Evolutionary conservation across 441 rosid genomes (phyloP).

Genomic region (Pelargonium myrrhifolium): DNA sequence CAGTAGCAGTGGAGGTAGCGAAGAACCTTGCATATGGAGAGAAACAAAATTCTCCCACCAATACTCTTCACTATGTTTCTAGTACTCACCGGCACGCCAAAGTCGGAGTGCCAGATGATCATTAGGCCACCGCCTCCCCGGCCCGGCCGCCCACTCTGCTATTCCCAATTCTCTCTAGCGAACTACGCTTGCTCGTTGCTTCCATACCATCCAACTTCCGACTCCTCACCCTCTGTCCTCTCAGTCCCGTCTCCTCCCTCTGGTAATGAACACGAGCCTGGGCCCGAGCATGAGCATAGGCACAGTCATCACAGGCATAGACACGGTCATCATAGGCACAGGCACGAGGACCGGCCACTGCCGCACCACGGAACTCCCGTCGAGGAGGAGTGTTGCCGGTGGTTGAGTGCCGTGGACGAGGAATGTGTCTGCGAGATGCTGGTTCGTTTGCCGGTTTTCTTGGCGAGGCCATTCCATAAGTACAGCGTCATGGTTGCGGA

Average conservation of each 20-base stretch:
- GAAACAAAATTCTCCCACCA: not conserved
- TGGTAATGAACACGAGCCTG: too few relatives aligned
- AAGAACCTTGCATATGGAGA: not conserved
- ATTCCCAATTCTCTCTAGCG: not conserved
- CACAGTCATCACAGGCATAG: not conserved
- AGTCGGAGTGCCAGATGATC: not conserved
- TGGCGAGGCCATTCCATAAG: slow-evolving; percentile 17
- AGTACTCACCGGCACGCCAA: not conserved
- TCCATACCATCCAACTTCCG: not conserved
- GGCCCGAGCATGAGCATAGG: not conserved
- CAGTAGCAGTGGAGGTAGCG: too few relatives aligned
- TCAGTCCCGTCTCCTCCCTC: too few relatives aligned
- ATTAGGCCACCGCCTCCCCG: not conserved
- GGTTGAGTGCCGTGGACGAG: slow-evolving; percentile 17
- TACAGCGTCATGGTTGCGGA: slow-evolving; percentile 15
- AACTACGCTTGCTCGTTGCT: not conserved
- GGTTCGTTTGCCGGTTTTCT: slow-evolving; percentile 16
- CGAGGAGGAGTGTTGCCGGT: slow-evolving; percentile 18
- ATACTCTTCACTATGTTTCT: not conserved
- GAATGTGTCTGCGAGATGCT: slow-evolving; percentile 21
- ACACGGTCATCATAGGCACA: not conserved
- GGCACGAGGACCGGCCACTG: not conserved
- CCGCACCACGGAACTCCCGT: not conserved
- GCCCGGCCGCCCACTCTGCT: slow-evolving; percentile 3
- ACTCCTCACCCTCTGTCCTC: too few relatives aligned